Evolutionary conservation across 805 yeast genomes (phyloP).

Genomic region (Ogataea allantospora): DNA sequence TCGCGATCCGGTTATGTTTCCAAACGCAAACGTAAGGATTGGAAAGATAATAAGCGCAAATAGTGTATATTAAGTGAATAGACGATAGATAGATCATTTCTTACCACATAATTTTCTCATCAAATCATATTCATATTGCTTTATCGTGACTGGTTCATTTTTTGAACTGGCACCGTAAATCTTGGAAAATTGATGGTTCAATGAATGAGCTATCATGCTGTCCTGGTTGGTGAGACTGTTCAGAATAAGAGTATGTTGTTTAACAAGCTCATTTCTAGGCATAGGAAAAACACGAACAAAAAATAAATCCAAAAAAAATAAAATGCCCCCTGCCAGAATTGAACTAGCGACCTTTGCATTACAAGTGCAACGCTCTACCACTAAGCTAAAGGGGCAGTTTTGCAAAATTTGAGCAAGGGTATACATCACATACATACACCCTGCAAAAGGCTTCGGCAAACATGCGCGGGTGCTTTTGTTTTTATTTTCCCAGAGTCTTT

Average conservation of each 20-base stretch:
- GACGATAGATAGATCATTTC: constrained; percentile 7
- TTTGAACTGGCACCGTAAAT: constrained; percentile 7
- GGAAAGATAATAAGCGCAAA: constrained; percentile 2
- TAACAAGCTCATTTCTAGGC: constrained; percentile 4
- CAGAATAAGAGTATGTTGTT: constrained; percentile 17
- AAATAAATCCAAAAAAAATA: constrained; percentile 5
- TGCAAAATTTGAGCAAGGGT: not conserved
- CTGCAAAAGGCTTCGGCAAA: constrained; percentile 1
- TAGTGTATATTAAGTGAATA: constrained; percentile 3
- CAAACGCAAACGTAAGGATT: constrained; percentile 5
- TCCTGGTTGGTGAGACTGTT: constrained; percentile 20
- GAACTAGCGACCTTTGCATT: constrained; percentile 97
- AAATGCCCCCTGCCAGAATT: constrained; percentile 80
- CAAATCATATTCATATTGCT: constrained; percentile 16
- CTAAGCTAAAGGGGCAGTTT: constrained; percentile 91
- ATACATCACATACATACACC: not conserved
- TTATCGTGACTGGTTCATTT: constrained; percentile 12
- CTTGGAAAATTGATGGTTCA: constrained; percentile 17
- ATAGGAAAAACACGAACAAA: constrained; percentile 13
- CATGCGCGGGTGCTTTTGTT: constrained; percentile 8
- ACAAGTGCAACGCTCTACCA: constrained; percentile 99
- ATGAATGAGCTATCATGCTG: constrained; percentile 17
- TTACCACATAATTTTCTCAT: constrained; percentile 18
- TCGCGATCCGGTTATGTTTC: constrained; percentile 9
- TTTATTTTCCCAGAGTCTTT: constrained; percentile 2